A percentile compares a stretch with the other conserved stretches of the same genome.
Conservation (phyloP, 2,329 filamentous ascomycete genomes). For the Pestalotiopsis sp. region DNA sequence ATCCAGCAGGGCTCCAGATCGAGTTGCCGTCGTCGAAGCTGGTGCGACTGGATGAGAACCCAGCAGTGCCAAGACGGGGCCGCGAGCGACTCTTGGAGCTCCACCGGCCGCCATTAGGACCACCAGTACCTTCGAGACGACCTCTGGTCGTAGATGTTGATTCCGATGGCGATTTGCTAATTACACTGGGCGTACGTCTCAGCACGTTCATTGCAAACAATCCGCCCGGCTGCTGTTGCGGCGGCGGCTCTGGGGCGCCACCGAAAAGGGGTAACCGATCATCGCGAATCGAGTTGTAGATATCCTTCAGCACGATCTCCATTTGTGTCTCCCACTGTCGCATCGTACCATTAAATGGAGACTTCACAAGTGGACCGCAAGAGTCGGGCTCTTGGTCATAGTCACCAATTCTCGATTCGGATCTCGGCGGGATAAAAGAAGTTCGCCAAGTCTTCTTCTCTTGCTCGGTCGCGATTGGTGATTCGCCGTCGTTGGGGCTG, state of each 20-base stretch:
- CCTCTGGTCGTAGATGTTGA: constrained; percentile 67
- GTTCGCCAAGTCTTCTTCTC: constrained; percentile 32
- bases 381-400: constrained; percentile 49
- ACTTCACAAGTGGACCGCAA: constrained; percentile 77
- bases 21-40: constrained; percentile 91
- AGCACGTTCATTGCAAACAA: constrained; percentile 78
- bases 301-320: constrained; percentile 88
- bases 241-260: constrained; percentile 47
- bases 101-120: constrained; percentile 69
- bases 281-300: constrained; percentile 86
- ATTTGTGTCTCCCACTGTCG: constrained; percentile 87
- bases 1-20: constrained; percentile 81
- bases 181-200: constrained; percentile 83
- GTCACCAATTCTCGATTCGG: constrained; percentile 44
- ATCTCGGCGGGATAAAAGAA: constrained; percentile 54
- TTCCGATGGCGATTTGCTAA: constrained; percentile 93
- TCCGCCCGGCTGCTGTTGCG: constrained; percentile 55
- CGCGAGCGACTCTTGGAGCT: constrained; percentile 84
- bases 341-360: constrained; percentile 73
- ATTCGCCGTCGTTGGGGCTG: constrained; percentile 28
- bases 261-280: constrained; percentile 87
- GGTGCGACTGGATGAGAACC: constrained; percentile 87
- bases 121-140: constrained; percentile 63
- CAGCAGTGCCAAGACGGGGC: constrained; percentile 75
- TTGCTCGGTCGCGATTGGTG: constrained; percentile 18